Conservation (phyloP, 2,329 filamentous ascomycete species). For the Leptodontidium sp. region DNA sequence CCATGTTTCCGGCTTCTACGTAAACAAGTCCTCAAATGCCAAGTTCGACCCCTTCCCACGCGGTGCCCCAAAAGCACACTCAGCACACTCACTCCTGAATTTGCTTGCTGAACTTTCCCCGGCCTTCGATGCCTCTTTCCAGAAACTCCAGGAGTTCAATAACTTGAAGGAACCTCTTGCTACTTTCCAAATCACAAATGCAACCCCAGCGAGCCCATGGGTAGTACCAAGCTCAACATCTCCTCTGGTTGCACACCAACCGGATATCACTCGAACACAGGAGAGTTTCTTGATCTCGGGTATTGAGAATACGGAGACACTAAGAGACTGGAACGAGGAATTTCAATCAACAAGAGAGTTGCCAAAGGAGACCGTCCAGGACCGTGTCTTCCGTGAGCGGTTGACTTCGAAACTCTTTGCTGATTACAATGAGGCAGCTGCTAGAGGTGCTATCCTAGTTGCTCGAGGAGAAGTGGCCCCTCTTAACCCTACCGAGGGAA, state of each 20-base stretch:
- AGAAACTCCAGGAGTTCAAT: constrained; percentile 83
- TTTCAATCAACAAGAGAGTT: constrained; percentile 97
- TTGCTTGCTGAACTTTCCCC: constrained; percentile 82
- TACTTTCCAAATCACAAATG: constrained; percentile 95
- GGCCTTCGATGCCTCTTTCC: constrained; percentile 81
- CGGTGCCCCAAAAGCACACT: constrained; percentile 77
- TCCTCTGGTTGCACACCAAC: constrained; percentile 72
- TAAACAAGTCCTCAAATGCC: constrained; percentile 94
- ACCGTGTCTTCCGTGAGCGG: constrained; percentile 93
- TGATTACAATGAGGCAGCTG: constrained; percentile 96
- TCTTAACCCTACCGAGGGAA: constrained; percentile 90
- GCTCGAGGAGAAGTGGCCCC: constrained; percentile 92
- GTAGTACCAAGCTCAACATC: constrained; percentile 76
- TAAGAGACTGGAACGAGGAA: constrained; percentile 99
- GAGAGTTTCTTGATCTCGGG: constrained; percentile 91
- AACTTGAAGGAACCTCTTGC: constrained; percentile 86
- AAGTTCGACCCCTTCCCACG: constrained; percentile 94
- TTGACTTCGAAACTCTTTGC: constrained; percentile 95
- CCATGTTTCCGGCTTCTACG: constrained; percentile 93
- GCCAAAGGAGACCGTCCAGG: constrained; percentile 91
- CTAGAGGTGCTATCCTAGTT: constrained; percentile 89
- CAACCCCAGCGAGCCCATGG: constrained; percentile 93
- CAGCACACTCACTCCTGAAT: constrained; percentile 85
- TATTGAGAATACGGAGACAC: constrained; percentile 90
- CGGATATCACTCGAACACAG: constrained; percentile 89